Evolutionary conservation across 495 filamentous ascomycete genomes (phyloP).

Genomic region (Aspergillus hancockii): DNA sequence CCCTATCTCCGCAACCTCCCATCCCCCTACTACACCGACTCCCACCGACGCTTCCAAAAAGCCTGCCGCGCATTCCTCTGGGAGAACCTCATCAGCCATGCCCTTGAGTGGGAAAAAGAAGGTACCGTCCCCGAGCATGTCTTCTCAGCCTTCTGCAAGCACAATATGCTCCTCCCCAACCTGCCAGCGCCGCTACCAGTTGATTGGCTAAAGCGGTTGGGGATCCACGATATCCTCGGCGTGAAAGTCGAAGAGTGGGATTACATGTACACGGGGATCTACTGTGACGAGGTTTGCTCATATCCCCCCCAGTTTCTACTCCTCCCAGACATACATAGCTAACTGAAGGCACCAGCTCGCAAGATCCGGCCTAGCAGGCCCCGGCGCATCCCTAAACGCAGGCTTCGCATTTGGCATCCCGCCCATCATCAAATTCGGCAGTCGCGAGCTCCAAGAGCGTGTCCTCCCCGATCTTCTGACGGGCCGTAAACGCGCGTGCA

Average conservation of each 20-base stretch:
- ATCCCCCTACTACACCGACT: constrained; percentile 65
- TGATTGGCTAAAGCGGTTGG: constrained; percentile 62
- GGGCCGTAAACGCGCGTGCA: constrained; percentile 65
- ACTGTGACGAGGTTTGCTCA: constrained; percentile 57
- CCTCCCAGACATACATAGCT: not conserved
- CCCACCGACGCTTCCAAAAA: constrained; percentile 65
- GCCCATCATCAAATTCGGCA: constrained; percentile 68
- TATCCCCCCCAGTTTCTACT: not conserved
- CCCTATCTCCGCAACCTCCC: constrained; percentile 68
- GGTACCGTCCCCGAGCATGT: constrained; percentile 63
- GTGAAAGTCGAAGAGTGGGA: constrained; percentile 75
- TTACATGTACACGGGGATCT: constrained; percentile 70
- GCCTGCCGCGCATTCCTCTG: constrained; percentile 64
- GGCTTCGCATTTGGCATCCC: constrained; percentile 73
- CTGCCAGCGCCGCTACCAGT: constrained; percentile 69
- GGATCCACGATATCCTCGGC: constrained; percentile 65
- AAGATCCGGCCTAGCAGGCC: constrained; percentile 64
- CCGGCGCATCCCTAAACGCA: constrained; percentile 59
- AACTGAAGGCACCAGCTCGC: constrained; percentile 45
- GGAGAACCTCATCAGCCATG: constrained; percentile 59
- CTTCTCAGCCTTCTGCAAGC: constrained; percentile 58
- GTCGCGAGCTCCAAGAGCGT: constrained; percentile 56
- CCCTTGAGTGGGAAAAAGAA: constrained; percentile 65
- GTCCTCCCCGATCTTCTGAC: constrained; percentile 67
- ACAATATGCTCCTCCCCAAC: constrained; percentile 64